Percentiles rank a stretch among this genome's conserved stretches.
Evolutionary conservation across 805 yeast species (phyloP).

Genomic region (Torulaspora microellipsoides): DNA sequence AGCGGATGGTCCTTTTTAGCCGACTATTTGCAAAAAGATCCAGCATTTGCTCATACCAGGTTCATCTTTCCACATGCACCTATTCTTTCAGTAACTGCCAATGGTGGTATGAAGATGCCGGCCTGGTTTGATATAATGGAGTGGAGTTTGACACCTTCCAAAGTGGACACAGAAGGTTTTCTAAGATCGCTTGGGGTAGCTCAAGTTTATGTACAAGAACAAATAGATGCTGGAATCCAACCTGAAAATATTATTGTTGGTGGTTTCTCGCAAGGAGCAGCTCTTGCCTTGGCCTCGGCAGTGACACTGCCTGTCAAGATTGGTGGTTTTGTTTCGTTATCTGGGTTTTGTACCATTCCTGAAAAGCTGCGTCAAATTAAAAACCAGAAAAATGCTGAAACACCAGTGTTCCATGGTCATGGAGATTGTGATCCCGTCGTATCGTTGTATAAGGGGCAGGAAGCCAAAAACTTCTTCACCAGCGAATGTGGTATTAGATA

Average conservation of each 20-base stretch:
- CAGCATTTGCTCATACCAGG: constrained; percentile 50
- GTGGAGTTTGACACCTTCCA: constrained; percentile 42
- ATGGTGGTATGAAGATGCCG: constrained; percentile 64
- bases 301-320: constrained; percentile 53
- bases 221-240: constrained; percentile 50
- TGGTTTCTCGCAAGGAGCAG: constrained; percentile 95
- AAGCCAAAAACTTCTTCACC: constrained; percentile 43
- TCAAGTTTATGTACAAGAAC: constrained; percentile 46
- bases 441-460: constrained; percentile 25
- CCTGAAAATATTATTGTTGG: constrained; percentile 77
- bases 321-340: constrained; percentile 73
- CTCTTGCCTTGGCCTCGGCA: constrained; percentile 61
- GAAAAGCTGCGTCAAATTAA: constrained; percentile 17
- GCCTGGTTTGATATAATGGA: constrained; percentile 81
- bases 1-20: constrained; percentile 85
- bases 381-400: constrained; percentile 45
- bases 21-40: constrained; percentile 46
- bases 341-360: constrained; percentile 61
- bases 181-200: constrained; percentile 45
- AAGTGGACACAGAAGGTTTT: constrained; percentile 52
- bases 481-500: constrained; percentile 39
- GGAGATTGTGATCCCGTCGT: constrained; percentile 77
- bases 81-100: constrained; percentile 57
- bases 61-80: constrained; percentile 95
- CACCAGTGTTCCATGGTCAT: constrained; percentile 86